These are phyloP conservation scores for Apiospora pterosperma DNA, from an alignment of 2,329 filamentous ascomycete genomes.

Conservation along the genomic window DNA sequence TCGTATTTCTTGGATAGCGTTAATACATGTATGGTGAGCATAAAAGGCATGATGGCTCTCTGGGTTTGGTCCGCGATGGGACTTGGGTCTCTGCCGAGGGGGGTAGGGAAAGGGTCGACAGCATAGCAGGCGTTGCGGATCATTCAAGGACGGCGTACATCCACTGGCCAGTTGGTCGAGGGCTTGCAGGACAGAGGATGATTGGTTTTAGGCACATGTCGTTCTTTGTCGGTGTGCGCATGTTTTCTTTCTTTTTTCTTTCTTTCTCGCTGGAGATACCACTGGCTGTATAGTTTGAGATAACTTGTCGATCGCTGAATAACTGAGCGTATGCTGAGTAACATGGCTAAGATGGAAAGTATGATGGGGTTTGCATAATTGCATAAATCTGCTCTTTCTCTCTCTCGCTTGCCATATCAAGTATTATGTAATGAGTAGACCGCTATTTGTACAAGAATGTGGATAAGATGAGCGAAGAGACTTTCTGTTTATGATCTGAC, in stretches of 20 bases:
- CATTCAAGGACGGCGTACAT: not conserved
- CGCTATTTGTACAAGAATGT: not conserved
- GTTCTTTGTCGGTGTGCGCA: not conserved
- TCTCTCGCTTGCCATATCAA: not conserved
- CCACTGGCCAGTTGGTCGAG: not conserved
- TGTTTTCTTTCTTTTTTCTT: not conserved
- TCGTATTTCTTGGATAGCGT: not conserved
- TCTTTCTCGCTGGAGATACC: not conserved
- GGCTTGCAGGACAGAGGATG: not conserved
- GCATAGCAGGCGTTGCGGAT: not conserved
- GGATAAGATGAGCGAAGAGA: not conserved
- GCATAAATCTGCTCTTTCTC: not conserved
- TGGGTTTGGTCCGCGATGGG: not conserved
- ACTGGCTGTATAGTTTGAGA: not conserved
- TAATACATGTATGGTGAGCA: not conserved
- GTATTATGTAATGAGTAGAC: not conserved
- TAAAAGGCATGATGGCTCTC: not conserved
- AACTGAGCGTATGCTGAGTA: not conserved
- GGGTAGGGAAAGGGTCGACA: not conserved
- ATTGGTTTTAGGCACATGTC: not conserved
- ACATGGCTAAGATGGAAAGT: not conserved
- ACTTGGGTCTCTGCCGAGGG: not conserved
- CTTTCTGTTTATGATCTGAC: not conserved
- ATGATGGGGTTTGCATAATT: not conserved
- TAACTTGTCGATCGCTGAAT: not conserved